phyloP scores from a whole-genome alignment of 2,329 filamentous ascomycete genomes.

The Cordyceps cicadae region DNA sequence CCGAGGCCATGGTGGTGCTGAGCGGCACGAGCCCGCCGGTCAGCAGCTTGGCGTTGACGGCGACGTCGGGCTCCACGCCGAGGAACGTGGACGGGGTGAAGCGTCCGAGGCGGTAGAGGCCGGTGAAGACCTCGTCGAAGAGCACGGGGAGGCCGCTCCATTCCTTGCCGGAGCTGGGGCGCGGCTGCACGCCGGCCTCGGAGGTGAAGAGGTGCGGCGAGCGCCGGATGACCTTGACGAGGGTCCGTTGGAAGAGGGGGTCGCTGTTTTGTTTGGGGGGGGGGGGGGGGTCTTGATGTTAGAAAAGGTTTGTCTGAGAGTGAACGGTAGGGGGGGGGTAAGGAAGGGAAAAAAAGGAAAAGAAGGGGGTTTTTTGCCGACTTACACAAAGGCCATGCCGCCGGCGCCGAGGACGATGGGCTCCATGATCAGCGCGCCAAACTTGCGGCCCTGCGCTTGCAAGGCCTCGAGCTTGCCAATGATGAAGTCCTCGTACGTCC shows the following conservation, averaged over 20 bases:
- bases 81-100: conserved; percentile 65
- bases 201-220: conserved; percentile 47
- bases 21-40: conserved; percentile 74
- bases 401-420: conserved; percentile 74
- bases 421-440: conserved; percentile 73
- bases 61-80: conserved; percentile 60
- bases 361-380: conserved; percentile 11
- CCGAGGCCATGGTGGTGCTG: conserved; percentile 65
- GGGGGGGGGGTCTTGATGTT: conserved; percentile 4
- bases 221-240: conserved; percentile 58
- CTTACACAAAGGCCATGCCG: conserved; percentile 73
- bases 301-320: too few species aligned
- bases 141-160: conserved; percentile 74
- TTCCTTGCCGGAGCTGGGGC: conserved; percentile 19
- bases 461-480: conserved; percentile 43
- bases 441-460: conserved; percentile 49
- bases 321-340: too few species aligned
- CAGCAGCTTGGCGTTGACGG: conserved; percentile 74
- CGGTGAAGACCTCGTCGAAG: conserved; percentile 84
- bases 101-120: conserved; percentile 71
- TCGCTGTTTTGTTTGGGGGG: conserved; percentile 47
- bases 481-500: conserved; percentile 55
- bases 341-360: too few species aligned
- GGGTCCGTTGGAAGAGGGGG: conserved; percentile 67
- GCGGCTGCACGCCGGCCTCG: conserved; percentile 6